Evolutionary conservation across 2,329 filamentous ascomycete species (phyloP), one percentile per base, ranked within the genome.

Genomic region (Pezicula carpinea): DNA sequence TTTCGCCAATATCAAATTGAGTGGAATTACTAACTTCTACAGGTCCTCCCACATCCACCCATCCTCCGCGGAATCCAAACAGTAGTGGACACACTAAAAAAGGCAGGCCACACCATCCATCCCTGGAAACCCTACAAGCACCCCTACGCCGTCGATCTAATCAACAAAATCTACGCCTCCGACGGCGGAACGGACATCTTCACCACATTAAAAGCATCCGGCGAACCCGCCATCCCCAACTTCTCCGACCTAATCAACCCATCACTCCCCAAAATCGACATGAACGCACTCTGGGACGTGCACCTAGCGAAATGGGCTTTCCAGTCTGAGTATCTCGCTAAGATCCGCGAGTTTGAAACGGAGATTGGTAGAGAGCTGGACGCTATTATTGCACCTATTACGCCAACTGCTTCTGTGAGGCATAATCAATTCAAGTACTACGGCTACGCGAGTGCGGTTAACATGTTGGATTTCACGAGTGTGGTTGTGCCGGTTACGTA

Each of bases 401-500:
- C 62, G 1, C 61, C 64, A 1, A 64, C 59, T 41, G 62, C 65
- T 2, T 63, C 64, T 1, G 52, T 64, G 10, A 53, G 64, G 8
- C 58, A 58, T 35, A 49, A 56, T 32, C 50, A 53, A 31, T 55
- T 56, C 47, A 54, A 53, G 34, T 56, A 55, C 18, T 56, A 57
- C 34, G 58, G 51, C 1, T 62, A 60, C 45, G 48, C 58, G 0
- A 56, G 41, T 44, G 52, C 50, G 10, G 51, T 58, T 6, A 62
- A 61, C 39, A 29, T 62, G 22, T 26, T 62, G 2, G 59, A 64
- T 47, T 57, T 59, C 21, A 58, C 69, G 2, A 69, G 64, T 38
- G 67, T 70, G 2, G 67, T 70, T 13, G 62, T 74, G 0, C 71
- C 71, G 0, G 66, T 74, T 3, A 69, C 66, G 0, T 66, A 64